phyloP scores from a whole-genome alignment of 1,139 yeast species.

The Suhomyces wounanorum region DNA sequence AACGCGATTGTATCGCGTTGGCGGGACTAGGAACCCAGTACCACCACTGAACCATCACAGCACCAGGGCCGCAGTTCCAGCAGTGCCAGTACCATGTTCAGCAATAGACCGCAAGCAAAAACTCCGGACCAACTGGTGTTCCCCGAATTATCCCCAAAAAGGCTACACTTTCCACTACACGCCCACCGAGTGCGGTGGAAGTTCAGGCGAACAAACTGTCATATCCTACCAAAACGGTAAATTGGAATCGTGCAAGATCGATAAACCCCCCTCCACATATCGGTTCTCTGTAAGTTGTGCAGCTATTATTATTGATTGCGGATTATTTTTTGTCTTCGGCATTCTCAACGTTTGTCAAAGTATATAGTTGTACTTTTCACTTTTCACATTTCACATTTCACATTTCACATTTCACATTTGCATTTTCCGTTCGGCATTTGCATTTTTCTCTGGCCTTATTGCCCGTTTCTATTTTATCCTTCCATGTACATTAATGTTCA shows the following conservation, averaged over 20 bases:
- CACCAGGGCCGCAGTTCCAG: too few species aligned
- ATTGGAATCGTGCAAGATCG: neutral
- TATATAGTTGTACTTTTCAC: neutral
- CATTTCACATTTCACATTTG: neutral
- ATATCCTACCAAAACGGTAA: neutral
- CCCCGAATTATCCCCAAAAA: neutral
- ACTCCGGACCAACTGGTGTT: neutral
- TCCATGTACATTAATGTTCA: too few species aligned
- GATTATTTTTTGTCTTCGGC: neutral
- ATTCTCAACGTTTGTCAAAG: neutral
- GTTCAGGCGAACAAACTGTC: neutral
- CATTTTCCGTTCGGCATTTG: too few species aligned
- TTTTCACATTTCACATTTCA: neutral
- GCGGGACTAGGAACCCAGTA: too few species aligned
- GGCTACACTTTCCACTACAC: neutral
- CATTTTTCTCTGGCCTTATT: too few species aligned
- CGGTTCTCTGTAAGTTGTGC: neutral
- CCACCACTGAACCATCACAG: too few species aligned
- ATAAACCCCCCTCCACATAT: neutral
- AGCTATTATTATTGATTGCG: neutral
- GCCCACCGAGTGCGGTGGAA: neutral
- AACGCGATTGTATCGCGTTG: too few species aligned
- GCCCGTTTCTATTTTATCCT: neutral
- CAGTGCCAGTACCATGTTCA: too few species aligned
- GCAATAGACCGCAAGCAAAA: neutral